These are phyloP conservation scores for Inga laurina DNA, from an alignment of 306 rosid species.

Conservation along the genomic window DNA sequence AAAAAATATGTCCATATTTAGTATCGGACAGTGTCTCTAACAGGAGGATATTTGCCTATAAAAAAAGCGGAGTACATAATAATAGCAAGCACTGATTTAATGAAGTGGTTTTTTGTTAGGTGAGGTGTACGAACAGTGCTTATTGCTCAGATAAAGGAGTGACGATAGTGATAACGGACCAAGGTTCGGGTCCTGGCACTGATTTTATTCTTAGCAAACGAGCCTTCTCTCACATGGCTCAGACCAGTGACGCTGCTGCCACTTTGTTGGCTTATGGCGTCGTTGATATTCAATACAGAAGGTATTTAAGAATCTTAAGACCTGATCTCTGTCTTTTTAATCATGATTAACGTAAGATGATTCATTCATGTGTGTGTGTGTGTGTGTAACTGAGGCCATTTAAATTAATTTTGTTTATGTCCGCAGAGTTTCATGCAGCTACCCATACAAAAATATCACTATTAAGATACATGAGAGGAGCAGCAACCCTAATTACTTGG, in stretches of 20 bases:
- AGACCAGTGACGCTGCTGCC: slow-evolving; percentile 54
- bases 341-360: not conserved
- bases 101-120: slow-evolving; percentile 40
- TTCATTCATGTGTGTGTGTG: not conserved
- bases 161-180: slow-evolving; percentile 75
- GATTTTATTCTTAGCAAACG: slow-evolving; percentile 76
- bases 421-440: slow-evolving; percentile 82
- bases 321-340: too few species aligned
- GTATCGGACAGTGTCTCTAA: too few species aligned
- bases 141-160: slow-evolving; percentile 76
- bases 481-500: slow-evolving; percentile 69
- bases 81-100: not conserved
- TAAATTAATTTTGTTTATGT: not conserved
- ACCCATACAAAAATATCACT: slow-evolving; percentile 75
- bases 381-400: not conserved
- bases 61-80: not conserved
- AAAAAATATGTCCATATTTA: too few species aligned
- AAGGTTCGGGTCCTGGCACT: slow-evolving; percentile 63
- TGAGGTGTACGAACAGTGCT: slow-evolving; percentile 64
- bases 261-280: slow-evolving; percentile 61
- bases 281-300: slow-evolving; percentile 68
- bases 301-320: slow-evolving; percentile 35
- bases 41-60: too few species aligned
- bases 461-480: slow-evolving; percentile 80
- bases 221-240: slow-evolving; percentile 77